Conservation (phyloP, 73 alveolate species). For the Effrenium voratum region DNA sequence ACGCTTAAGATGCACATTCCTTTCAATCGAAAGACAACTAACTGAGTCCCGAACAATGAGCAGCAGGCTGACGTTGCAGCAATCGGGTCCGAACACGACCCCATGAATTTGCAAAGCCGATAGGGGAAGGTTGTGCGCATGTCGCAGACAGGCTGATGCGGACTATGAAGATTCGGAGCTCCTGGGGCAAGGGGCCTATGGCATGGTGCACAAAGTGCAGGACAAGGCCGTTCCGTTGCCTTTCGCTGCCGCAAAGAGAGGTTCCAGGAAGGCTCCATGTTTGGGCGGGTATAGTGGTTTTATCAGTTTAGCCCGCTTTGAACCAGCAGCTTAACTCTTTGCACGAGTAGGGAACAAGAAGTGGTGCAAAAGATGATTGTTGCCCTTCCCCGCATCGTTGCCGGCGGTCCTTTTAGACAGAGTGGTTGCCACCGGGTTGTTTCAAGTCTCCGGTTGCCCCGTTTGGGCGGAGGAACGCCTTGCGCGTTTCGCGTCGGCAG, state of each 20-base stretch:
- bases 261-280: background rate
- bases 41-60: background rate
- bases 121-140: background rate
- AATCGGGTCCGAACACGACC: background rate
- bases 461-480: no score
- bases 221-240: constrained; percentile 33
- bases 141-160: constrained; percentile 31
- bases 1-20: background rate
- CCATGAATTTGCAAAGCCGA: background rate
- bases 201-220: constrained; percentile 91
- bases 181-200: constrained; percentile 89
- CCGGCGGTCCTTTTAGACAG: background rate
- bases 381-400: no score
- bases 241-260: background rate
- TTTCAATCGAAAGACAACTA: background rate
- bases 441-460: no score
- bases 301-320: background rate
- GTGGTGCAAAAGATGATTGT: no score
- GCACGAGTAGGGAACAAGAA: no score
- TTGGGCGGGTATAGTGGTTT: background rate
- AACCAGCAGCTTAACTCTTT: no score
- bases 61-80: background rate
- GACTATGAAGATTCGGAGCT: constrained; percentile 77
- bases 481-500: no score
- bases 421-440: background rate